Evolutionary conservation across 2,329 filamentous ascomycete genomes (phyloP).

Genomic region (Cladosporium sphaerospermum): DNA sequence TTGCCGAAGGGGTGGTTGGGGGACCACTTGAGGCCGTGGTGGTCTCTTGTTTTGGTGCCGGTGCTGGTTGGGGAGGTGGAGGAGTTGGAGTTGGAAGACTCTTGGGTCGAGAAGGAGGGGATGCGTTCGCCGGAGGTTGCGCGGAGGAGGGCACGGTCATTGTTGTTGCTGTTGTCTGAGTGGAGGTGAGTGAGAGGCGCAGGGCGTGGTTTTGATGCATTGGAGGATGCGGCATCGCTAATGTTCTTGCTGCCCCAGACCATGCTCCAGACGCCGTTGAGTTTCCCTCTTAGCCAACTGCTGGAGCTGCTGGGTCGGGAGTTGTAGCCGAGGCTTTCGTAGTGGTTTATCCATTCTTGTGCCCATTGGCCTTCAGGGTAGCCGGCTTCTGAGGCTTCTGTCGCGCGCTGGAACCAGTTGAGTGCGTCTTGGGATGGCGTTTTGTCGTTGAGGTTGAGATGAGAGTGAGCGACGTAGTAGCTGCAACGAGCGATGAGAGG

Average conservation of each 20-base stretch:
- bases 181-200: not conserved
- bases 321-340: not conserved
- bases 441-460: not conserved
- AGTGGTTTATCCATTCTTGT: conserved; percentile 7
- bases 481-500: not conserved
- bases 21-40: conserved; percentile 4
- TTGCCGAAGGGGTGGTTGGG: not conserved
- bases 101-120: not conserved
- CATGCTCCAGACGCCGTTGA: conserved; percentile 1
- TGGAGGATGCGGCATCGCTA: not conserved
- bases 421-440: not conserved
- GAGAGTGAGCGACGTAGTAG: not conserved
- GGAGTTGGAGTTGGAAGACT: no score
- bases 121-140: not conserved
- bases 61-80: not conserved
- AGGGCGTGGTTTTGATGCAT: not conserved
- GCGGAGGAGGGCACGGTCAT: not conserved
- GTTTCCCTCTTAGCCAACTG: not conserved
- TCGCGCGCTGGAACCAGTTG: conserved; percentile 4
- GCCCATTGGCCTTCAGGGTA: conserved; percentile 5
- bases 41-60: not conserved
- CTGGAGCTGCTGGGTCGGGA: not conserved
- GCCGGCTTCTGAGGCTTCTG: not conserved
- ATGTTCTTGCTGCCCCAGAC: not conserved
- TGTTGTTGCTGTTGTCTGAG: not conserved